phyloP scores from a whole-genome alignment of 2,329 filamentous ascomycete genomes.

The Sarocladiaceae sp. region DNA sequence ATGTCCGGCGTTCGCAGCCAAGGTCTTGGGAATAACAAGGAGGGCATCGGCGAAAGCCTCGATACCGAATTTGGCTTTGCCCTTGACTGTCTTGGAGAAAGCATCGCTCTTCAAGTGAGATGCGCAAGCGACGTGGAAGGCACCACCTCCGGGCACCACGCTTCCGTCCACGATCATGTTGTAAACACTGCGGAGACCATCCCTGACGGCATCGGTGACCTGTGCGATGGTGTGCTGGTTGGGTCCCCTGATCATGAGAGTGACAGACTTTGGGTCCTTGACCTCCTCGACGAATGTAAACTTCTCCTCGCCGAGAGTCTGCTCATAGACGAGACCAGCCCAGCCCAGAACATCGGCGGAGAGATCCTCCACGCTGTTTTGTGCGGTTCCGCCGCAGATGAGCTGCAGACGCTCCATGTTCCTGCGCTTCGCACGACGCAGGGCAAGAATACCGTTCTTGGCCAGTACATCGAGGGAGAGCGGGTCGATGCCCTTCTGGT shows the following conservation, averaged over 20 bases:
- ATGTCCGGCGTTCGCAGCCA: conserved; percentile 92
- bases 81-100: conserved; percentile 89
- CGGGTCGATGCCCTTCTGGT: conserved; percentile 98
- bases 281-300: conserved; percentile 98
- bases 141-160: conserved; percentile 89
- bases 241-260: conserved; percentile 94
- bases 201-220: conserved; percentile 92
- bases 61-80: conserved; percentile 96
- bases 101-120: conserved; percentile 80
- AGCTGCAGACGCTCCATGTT: conserved; percentile 99
- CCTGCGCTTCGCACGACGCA: conserved; percentile 90
- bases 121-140: conserved; percentile 93
- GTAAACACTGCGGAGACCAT: conserved; percentile 93
- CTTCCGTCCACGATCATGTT: conserved; percentile 99
- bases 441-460: conserved; percentile 95
- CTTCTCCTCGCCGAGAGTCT: conserved; percentile 97
- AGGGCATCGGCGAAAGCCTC: conserved; percentile 92
- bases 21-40: conserved; percentile 92
- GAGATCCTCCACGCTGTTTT: conserved; percentile 95
- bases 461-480: conserved; percentile 92
- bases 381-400: conserved; percentile 82
- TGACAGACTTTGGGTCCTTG: conserved; percentile 97
- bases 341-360: conserved; percentile 85
- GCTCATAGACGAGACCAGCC: conserved; percentile 95
- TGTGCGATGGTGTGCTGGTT: conserved; percentile 96